These are phyloP conservation scores for Stagonosporopsis vannaccii DNA, from an alignment of 2,329 filamentous ascomycete genomes.

Conservation along the genomic window DNA sequence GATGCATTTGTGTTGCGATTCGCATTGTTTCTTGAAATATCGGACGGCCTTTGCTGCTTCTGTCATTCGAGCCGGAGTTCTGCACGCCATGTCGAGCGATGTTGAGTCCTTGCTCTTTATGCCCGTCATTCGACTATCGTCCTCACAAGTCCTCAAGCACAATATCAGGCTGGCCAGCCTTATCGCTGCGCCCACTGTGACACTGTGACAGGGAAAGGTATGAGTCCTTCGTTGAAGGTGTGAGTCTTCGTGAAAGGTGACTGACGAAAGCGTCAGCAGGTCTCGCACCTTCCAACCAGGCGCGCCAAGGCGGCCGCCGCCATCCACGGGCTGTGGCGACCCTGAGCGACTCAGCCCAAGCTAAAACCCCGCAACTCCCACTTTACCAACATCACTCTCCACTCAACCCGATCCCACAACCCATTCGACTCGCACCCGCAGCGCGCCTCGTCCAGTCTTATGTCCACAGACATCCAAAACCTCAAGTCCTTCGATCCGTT, in stretches of 20 bases:
- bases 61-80: background rate
- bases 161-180: background rate
- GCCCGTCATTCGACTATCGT: background rate
- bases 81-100: background rate
- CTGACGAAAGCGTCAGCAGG: conserved; percentile 5
- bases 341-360: background rate
- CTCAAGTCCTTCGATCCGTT: conserved; percentile 78
- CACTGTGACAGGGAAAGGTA: background rate
- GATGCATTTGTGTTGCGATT: background rate
- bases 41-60: background rate
- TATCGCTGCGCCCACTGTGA: too few species aligned
- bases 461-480: conserved; percentile 56
- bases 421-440: conserved; percentile 27
- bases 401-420: conserved; percentile 5
- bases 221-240: background rate
- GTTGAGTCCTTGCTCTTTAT: background rate
- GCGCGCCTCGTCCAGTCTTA: conserved; percentile 43
- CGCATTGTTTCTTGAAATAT: background rate
- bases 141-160: background rate
- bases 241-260: background rate
- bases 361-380: conserved; percentile 6
- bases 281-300: background rate
- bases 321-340: background rate
- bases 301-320: conserved; percentile 11
- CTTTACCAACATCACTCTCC: conserved; percentile 8